Base-by-base conservation (phyloP, 192 early-diverging fungal species). In the Phlyctochytrium arcticum region DNA sequence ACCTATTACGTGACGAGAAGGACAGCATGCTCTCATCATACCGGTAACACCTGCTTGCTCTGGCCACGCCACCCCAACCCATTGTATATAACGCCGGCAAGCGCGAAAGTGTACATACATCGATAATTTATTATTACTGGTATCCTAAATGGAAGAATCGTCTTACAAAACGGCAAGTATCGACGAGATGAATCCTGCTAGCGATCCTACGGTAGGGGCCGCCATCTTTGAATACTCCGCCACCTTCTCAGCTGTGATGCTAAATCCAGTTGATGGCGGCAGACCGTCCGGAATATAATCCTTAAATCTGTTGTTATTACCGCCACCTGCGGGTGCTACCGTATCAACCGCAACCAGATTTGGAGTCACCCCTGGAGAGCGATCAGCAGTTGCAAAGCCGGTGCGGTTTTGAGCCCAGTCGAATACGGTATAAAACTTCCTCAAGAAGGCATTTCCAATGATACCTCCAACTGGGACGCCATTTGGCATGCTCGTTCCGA, bases 341-440 rank as follows among this genome's bases (percentile, higher is more conserved):
- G 39, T n/a, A 44, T 44, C 21, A 12, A 44, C 12, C 2, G 15
- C 39, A 44, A 53, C n/a, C 2, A 67, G 47, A 15, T 61, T 23
- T 1, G 67, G 26, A 4, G 35, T 39, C 10, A 36, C 34, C 12
- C 24, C 32, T 21, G 17, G 5, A 24, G 42, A 36, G 12, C 62
- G 49, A 24, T n/a, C 36, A 17, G 73, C 67, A 3, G 33, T 4
- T 0, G 73, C 73, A 27, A 75, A 57, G n/a, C 73, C 73, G n/a
- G 64, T 42, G 26, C 65, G 61, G 2, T 54, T 57, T 0, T 57
- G 57, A 1, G 21, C 49, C 33, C 46, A 65, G 32, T 79, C 77
- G 54, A 73, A 79, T 30, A 79, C 67, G 17, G 77, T 70, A 54
- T 79, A 79, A 42, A 60, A 79, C n/a, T 44, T 36, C n/a, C 68